phyloP scores from a whole-genome alignment of 192 early-diverging fungal genomes.

The Coemansia sp. region DNA sequence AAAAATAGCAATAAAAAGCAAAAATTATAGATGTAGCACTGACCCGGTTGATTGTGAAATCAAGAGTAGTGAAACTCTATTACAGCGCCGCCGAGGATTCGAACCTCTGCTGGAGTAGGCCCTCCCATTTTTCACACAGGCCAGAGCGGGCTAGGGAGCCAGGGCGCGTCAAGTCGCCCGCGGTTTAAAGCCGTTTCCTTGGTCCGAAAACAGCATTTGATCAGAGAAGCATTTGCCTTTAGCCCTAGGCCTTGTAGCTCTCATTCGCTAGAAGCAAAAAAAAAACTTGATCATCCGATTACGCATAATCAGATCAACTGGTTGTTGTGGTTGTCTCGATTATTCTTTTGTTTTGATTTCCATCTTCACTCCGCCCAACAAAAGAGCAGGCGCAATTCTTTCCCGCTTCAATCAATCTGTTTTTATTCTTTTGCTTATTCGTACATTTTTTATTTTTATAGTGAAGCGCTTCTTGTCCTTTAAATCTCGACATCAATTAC shows the following conservation, averaged over 20 bases:
- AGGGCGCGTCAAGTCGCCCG: too few relatives aligned
- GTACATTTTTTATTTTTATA: too few relatives aligned
- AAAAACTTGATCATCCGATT: too few relatives aligned
- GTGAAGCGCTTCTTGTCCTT: too few relatives aligned
- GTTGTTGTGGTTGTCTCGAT: neutral
- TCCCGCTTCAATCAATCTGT: neutral
- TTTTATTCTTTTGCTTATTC: neutral
- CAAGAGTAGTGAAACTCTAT: slow-evolving; percentile 52
- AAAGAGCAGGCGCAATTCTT: too few relatives aligned
- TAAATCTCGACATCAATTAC: too few relatives aligned
- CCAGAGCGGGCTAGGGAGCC: too few relatives aligned
- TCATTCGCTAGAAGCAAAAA: too few relatives aligned
- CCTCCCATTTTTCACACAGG: too few relatives aligned
- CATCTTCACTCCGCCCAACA: too few relatives aligned
- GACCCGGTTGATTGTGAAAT: slow-evolving; percentile 17
- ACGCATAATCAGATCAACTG: neutral
- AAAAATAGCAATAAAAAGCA: neutral
- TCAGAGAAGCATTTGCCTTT: neutral
- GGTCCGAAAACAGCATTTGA: neutral
- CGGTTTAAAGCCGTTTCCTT: neutral
- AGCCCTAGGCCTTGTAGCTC: too few relatives aligned
- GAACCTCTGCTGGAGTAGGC: slow-evolving; percentile 18
- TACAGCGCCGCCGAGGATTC: slow-evolving; percentile 36
- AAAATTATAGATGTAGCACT: slow-evolving; percentile 3
- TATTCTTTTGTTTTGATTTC: slow-evolving; percentile 2